Evolutionary conservation across 345 rosid species (phyloP).

Genomic region (sweet orange (Citrus sinensis)): DVS_A1.0 CM039163.1:42774001-42774500

Average conservation of each 20-base stretch:
- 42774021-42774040: neutral
- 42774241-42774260: constrained; percentile 65
- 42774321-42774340: constrained; percentile 70
- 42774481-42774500: no score
- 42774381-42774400: constrained; percentile 2
- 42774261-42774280: constrained; percentile 53
- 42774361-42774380: neutral
- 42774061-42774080: neutral
- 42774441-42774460: no score
- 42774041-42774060: neutral
- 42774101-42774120: constrained; percentile 1
- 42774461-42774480: no score
- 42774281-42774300: constrained; percentile 61
- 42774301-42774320: constrained; percentile 57
- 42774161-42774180: constrained; percentile 61
- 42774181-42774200: constrained; percentile 89
- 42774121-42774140: neutral
- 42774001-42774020: neutral
- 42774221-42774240: constrained; percentile 67
- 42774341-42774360: constrained; percentile 44
- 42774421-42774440: neutral
- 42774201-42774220: constrained; percentile 73
- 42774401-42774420: neutral
- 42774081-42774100: neutral
- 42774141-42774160: no score